phyloP scores from a whole-genome alignment of 768 basidiomycete genomes.

The Serendipita sp. region DNA sequence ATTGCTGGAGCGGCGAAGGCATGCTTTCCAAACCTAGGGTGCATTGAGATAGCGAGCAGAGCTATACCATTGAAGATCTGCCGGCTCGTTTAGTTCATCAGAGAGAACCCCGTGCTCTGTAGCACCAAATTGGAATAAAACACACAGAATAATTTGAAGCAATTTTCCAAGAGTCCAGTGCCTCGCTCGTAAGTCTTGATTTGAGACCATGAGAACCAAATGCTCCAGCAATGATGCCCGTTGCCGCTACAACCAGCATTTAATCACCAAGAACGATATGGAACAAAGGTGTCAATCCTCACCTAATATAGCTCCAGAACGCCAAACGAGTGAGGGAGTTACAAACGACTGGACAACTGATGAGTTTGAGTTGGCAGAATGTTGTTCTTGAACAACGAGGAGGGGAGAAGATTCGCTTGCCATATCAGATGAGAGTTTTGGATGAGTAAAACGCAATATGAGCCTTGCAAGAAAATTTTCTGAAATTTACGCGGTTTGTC shows the following conservation, averaged over 20 bases:
- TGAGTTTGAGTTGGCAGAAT: background rate
- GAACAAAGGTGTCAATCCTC: background rate
- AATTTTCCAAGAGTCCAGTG: slow-evolving; percentile 43
- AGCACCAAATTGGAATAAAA: background rate
- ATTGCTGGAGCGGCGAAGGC: slow-evolving; percentile 56
- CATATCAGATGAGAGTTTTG: background rate
- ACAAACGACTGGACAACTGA: background rate
- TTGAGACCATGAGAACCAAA: slow-evolving; percentile 54
- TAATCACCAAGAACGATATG: background rate
- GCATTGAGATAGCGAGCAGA: slow-evolving; percentile 43
- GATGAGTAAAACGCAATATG: background rate
- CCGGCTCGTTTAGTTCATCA: background rate
- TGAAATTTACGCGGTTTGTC: background rate
- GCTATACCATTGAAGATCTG: slow-evolving; percentile 58
- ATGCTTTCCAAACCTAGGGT: slow-evolving; percentile 42
- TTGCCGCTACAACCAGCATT: slow-evolving; percentile 19
- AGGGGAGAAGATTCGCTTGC: slow-evolving; percentile 1
- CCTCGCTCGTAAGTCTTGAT: slow-evolving; percentile 32
- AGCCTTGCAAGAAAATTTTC: background rate
- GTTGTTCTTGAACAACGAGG: background rate
- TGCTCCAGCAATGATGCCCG: slow-evolving; percentile 45
- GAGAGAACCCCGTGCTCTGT: background rate
- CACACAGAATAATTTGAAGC: slow-evolving; percentile 50
- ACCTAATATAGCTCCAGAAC: slow-evolving; percentile 10
- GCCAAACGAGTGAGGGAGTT: slow-evolving; percentile 10